Evolutionary conservation across 164 flowering plant species (phyloP).

Genomic region (Cinnamomum micranthum): DNA sequence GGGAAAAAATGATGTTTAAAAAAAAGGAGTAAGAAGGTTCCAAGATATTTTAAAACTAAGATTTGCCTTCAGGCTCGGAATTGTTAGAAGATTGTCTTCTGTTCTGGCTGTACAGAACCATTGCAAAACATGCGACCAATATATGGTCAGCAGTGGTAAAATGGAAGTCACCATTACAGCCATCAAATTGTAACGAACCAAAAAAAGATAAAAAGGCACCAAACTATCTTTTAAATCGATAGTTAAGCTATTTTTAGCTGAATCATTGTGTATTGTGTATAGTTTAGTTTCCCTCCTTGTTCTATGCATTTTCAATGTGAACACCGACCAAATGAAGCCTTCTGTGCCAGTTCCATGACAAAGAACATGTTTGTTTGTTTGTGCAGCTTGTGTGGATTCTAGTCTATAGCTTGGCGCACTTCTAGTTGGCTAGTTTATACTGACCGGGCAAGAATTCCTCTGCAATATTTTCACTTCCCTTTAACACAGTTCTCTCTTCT

Average conservation of each 20-base stretch:
- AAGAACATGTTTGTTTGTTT: background rate
- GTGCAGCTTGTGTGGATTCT: conserved; percentile 65
- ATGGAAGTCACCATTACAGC: too few relatives aligned
- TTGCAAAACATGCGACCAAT: too few relatives aligned
- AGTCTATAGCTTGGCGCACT: conserved; percentile 88
- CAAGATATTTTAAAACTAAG: too few relatives aligned
- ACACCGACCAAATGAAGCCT: background rate
- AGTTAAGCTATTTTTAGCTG: background rate
- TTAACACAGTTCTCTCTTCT: background rate
- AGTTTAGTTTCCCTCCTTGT: background rate
- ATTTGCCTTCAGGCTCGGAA: too few relatives aligned
- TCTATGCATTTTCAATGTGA: background rate
- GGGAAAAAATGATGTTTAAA: too few relatives aligned
- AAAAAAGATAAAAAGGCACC: background rate
- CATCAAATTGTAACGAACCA: too few relatives aligned
- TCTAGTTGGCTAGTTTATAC: conserved; percentile 33
- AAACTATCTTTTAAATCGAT: background rate
- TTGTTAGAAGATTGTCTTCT: too few relatives aligned
- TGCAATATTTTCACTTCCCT: background rate
- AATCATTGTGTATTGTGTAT: background rate
- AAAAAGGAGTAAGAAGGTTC: too few relatives aligned
- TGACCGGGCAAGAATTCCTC: background rate
- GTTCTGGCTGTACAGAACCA: too few relatives aligned
- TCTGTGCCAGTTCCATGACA: background rate
- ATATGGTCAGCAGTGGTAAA: too few relatives aligned